Conservation (phyloP, 2,329 filamentous ascomycete genomes). For the Nothomitra cinnamomea region DNA sequence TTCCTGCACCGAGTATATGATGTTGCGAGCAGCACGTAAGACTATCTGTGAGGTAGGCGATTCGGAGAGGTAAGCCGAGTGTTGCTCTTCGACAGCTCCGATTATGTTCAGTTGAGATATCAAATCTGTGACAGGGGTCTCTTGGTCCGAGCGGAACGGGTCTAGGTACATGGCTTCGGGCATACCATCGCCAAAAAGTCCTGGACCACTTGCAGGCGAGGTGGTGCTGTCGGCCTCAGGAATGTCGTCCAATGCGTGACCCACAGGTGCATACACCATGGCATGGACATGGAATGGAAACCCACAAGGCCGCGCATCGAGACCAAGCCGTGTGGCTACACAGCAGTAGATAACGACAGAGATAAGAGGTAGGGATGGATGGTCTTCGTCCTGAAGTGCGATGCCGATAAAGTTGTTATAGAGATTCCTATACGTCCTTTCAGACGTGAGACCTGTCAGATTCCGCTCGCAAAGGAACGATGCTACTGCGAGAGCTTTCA, state of each 20-base stretch:
- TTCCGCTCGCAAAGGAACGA: constrained; percentile 51
- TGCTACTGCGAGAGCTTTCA: constrained; percentile 51
- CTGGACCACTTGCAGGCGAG: constrained; percentile 14
- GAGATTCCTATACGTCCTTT: constrained; percentile 56
- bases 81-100: constrained; percentile 23
- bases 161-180: constrained; percentile 61
- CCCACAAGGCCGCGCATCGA: constrained; percentile 63
- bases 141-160: constrained; percentile 53
- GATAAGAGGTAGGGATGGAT: constrained; percentile 72
- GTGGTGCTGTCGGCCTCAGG: background rate
- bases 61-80: constrained; percentile 41
- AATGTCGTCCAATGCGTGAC: constrained; percentile 41
- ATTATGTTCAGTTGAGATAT: constrained; percentile 39
- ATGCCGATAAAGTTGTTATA: constrained; percentile 80
- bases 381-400: constrained; percentile 52
- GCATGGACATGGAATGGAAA: constrained; percentile 77
- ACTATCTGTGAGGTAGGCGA: constrained; percentile 51
- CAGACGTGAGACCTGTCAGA: constrained; percentile 53
- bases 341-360: constrained; percentile 76
- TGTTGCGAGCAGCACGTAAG: constrained; percentile 62
- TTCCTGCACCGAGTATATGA: constrained; percentile 52
- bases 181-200: constrained; percentile 6
- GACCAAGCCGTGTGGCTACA: constrained; percentile 53
- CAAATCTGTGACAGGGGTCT: constrained; percentile 45
- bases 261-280: constrained; percentile 47